A percentile compares a stretch with the other conserved stretches of the same genome.
Evolutionary conservation across 257 asterid genomes (phyloP).

Genomic region (Lavandula angustifolia): DNA sequence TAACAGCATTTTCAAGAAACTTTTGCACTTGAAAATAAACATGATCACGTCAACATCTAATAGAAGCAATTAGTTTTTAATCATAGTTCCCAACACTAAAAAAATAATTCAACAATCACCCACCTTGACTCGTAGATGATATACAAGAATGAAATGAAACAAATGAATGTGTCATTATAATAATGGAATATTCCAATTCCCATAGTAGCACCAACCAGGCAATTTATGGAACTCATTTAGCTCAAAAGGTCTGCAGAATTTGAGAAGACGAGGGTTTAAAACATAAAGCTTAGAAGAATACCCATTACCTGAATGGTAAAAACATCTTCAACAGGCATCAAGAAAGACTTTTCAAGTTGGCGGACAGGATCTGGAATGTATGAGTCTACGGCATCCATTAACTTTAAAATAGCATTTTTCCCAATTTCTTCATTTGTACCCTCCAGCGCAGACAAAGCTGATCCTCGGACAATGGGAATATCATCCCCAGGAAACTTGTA

Average conservation of each 20-base stretch:
- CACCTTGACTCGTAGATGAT: not conserved
- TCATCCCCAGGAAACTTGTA: slow-evolving; percentile 99
- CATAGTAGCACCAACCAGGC: slow-evolving; percentile 2
- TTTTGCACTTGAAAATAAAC: not conserved
- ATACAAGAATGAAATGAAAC: not conserved
- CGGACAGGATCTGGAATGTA: slow-evolving; percentile 98
- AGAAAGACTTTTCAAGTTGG: slow-evolving; percentile 84
- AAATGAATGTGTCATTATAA: not conserved
- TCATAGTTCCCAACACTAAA: not conserved
- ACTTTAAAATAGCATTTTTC: slow-evolving; percentile 71
- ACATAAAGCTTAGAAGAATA: not conserved
- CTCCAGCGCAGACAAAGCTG: slow-evolving; percentile 96
- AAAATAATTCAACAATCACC: not conserved
- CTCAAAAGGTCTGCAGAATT: not conserved
- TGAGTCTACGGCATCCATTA: slow-evolving; percentile 96
- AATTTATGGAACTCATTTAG: not conserved
- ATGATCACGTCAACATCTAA: too few species aligned
- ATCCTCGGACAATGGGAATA: slow-evolving; percentile 92
- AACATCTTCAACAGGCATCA: slow-evolving; percentile 99
- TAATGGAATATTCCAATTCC: not conserved
- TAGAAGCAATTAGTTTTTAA: too few species aligned
- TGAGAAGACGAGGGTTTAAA: not conserved
- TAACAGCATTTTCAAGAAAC: slow-evolving; percentile 2
- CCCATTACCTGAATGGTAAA: slow-evolving; percentile 89
- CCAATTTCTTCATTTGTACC: slow-evolving; percentile 93